A percentile compares a stretch with the other conserved stretches of the same genome.
Conservation (phyloP, 129 eudicot species). For the Apium graveolens region DNA sequence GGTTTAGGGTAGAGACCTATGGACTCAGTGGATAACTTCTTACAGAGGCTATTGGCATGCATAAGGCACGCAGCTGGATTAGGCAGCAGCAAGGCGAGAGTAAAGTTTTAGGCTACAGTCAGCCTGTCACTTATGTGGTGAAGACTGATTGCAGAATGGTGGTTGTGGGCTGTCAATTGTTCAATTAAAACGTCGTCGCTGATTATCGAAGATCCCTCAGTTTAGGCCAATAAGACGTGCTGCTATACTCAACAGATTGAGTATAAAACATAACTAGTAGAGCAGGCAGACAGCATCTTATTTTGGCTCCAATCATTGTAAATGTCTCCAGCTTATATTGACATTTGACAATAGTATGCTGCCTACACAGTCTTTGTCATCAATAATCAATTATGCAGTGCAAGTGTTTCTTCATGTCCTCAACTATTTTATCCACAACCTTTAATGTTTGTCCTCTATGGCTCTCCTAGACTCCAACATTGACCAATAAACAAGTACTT, state of each 20-base stretch:
- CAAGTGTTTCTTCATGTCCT: too few relatives aligned
- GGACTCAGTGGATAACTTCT: too few relatives aligned
- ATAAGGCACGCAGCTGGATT: background rate
- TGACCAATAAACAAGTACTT: background rate
- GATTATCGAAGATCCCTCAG: background rate
- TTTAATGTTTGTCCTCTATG: too few relatives aligned
- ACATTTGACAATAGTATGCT: background rate
- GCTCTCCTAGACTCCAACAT: background rate
- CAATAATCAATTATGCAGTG: background rate
- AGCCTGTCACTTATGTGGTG: too few relatives aligned
- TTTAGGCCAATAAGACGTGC: background rate
- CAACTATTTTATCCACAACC: too few relatives aligned
- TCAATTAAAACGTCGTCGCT: background rate
- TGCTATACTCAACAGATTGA: background rate
- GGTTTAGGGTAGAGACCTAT: too few relatives aligned
- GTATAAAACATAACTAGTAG: too few relatives aligned
- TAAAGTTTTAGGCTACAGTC: too few relatives aligned
- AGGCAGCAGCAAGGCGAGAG: background rate
- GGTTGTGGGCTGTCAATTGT: too few relatives aligned
- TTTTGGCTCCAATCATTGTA: background rate
- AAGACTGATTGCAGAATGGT: too few relatives aligned
- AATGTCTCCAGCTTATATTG: background rate
- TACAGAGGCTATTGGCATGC: background rate
- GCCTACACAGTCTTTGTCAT: background rate
- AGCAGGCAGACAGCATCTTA: too few relatives aligned